Conservation (phyloP, 306 rosid species). For the Begonia masoniana region DNA sequence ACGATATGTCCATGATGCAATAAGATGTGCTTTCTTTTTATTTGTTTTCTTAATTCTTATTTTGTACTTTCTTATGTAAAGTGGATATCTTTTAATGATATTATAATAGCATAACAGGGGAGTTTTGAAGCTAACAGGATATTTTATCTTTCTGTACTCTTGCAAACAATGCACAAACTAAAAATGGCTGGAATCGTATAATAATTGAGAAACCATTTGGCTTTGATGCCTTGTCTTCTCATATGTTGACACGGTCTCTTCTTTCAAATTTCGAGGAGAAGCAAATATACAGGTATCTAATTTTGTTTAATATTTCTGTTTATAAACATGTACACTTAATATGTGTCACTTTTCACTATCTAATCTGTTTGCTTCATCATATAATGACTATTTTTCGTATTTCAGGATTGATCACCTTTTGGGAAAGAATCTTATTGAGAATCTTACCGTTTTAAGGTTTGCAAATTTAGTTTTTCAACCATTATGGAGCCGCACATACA, state of each 20-base stretch:
- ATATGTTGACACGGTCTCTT: conserved; percentile 63
- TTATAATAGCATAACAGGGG: conserved; percentile 53
- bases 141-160: conserved; percentile 88
- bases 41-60: conserved; percentile 7
- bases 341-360: not conserved
- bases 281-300: conserved; percentile 68
- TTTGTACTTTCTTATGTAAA: conserved; percentile 16
- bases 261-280: conserved; percentile 72
- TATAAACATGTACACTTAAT: not conserved
- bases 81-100: conserved; percentile 8
- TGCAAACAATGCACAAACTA: conserved; percentile 64
- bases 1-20: not conserved
- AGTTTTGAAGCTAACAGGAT: conserved; percentile 62
- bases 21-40: conserved; percentile 6
- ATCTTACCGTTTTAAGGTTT: conserved; percentile 89
- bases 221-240: conserved; percentile 58
- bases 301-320: not conserved
- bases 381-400: conserved; percentile 16
- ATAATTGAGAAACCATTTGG: conserved; percentile 92
- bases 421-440: conserved; percentile 88
- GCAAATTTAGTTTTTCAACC: conserved; percentile 90
- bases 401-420: conserved; percentile 92
- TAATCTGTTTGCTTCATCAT: conserved; percentile 2
- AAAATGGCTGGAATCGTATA: conserved; percentile 86
- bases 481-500: conserved; percentile 71